Evolutionary conservation across 768 basidiomycete genomes (phyloP).

Genomic region (Mycena vitilis): DNA sequence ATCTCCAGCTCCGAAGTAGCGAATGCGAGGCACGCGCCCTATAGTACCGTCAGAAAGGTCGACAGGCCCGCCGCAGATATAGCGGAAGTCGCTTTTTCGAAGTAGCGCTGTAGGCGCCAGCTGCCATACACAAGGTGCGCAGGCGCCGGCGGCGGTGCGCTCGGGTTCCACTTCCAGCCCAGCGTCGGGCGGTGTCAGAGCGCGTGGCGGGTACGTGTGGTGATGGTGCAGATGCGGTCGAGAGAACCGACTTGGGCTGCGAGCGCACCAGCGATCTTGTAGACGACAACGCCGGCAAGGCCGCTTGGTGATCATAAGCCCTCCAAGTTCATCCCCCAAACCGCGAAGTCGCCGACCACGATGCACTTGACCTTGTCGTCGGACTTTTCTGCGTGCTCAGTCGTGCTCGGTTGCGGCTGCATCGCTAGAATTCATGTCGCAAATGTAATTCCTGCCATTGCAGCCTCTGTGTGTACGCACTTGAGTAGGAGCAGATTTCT

Average conservation of each 20-base stretch:
- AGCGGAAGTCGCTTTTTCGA: slow-evolving; percentile 13
- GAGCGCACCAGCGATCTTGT: slow-evolving; percentile 91
- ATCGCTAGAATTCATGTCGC: slow-evolving; percentile 92
- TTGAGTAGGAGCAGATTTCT: slow-evolving; percentile 89
- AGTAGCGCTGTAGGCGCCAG: slow-evolving; percentile 27
- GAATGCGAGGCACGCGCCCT: slow-evolving; percentile 72
- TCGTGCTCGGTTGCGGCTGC: slow-evolving; percentile 65
- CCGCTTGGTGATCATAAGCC: slow-evolving; percentile 63
- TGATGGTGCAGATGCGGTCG: slow-evolving; percentile 81
- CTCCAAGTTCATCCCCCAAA: slow-evolving; percentile 81
- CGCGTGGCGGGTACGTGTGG: slow-evolving; percentile 57
- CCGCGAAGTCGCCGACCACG: slow-evolving; percentile 90
- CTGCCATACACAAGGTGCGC: slow-evolving; percentile 34
- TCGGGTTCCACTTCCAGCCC: slow-evolving; percentile 88
- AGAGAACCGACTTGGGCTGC: slow-evolving; percentile 75
- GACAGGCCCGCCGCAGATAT: slow-evolving; percentile 53
- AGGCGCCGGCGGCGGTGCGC: slow-evolving; percentile 48
- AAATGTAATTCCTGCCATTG: slow-evolving; percentile 80
- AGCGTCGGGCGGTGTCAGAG: slow-evolving; percentile 82
- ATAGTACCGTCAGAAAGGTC: slow-evolving; percentile 66
- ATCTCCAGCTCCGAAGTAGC: slow-evolving; percentile 90
- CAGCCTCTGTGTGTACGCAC: slow-evolving; percentile 50
- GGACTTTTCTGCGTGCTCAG: slow-evolving; percentile 73
- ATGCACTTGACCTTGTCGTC: slow-evolving; percentile 78
- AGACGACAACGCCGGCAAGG: slow-evolving; percentile 86